Evolutionary conservation across 2,329 filamentous ascomycete genomes (phyloP).

Genomic region (Cercospora brassicicola): DNA sequence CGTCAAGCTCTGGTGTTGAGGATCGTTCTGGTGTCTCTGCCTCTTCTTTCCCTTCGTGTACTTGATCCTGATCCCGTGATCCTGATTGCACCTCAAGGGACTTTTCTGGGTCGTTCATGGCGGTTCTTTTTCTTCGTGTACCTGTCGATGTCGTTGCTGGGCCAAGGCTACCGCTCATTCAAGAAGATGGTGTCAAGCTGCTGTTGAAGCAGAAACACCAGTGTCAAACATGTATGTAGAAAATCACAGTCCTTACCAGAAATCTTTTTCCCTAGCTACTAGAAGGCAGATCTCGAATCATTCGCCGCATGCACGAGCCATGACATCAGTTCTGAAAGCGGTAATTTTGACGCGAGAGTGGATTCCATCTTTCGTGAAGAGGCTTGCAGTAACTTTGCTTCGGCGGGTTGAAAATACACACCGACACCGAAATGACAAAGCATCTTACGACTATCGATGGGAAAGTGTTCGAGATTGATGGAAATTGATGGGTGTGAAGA

Average conservation of each 20-base stretch:
- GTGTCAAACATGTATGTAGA: not conserved
- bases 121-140: not conserved
- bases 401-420: not conserved
- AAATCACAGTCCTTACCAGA: not conserved
- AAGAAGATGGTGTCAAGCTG: not conserved
- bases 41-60: constrained; percentile 17
- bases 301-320: not conserved
- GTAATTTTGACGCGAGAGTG: not conserved
- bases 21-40: constrained; percentile 20
- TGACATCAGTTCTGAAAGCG: not conserved
- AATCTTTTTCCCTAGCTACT: not conserved
- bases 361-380: not conserved
- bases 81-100: not conserved
- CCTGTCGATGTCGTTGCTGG: too few relatives aligned
- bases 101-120: not conserved
- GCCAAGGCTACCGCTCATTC: too few relatives aligned
- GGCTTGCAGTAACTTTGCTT: not conserved
- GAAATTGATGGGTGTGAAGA: not conserved
- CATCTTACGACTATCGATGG: not conserved
- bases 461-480: not conserved
- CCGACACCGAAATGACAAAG: not conserved
- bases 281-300: not conserved
- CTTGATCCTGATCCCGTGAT: not conserved
- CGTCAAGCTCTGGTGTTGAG: constrained; percentile 16
- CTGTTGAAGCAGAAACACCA: not conserved